phyloP scores from a whole-genome alignment of 1,139 yeast genomes.

The Geotrichum histeridarum region DNA sequence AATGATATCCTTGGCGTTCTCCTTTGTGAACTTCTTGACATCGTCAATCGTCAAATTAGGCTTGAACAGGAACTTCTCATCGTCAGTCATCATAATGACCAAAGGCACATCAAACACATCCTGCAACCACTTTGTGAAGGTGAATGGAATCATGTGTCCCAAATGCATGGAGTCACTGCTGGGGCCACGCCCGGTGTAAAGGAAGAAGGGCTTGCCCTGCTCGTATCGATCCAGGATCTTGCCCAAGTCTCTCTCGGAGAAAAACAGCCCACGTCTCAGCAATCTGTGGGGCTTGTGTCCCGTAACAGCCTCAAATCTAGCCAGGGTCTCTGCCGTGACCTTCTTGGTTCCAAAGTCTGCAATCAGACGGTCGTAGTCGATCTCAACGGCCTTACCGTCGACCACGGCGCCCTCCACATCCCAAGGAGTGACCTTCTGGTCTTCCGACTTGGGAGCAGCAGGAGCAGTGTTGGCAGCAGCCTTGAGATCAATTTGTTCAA shows the following conservation, averaged over 20 bases:
- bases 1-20: constrained; percentile 86
- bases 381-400: constrained; percentile 81
- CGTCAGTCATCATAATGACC: constrained; percentile 93
- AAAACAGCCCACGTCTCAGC: constrained; percentile 85
- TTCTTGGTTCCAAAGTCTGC: constrained; percentile 80
- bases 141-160: constrained; percentile 95
- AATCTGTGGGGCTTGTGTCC: constrained; percentile 93
- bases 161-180: constrained; percentile 91
- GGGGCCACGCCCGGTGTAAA: constrained; percentile 98
- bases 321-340: constrained; percentile 65
- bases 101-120: constrained; percentile 97
- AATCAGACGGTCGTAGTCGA: constrained; percentile 85
- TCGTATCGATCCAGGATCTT: constrained; percentile 83
- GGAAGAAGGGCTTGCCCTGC: constrained; percentile 89
- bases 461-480: background rate
- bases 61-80: constrained; percentile 93
- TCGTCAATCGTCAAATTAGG: constrained; percentile 83
- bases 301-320: constrained; percentile 71
- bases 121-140: constrained; percentile 96
- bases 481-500: constrained; percentile 20
- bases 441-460: constrained; percentile 16
- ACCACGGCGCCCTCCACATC: constrained; percentile 98
- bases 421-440: constrained; percentile 87
- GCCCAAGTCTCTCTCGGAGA: constrained; percentile 83
- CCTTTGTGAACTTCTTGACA: constrained; percentile 66